Conservation (phyloP, 2,329 filamentous ascomycete genomes). For the Talaromyces funiculosus region DNA sequence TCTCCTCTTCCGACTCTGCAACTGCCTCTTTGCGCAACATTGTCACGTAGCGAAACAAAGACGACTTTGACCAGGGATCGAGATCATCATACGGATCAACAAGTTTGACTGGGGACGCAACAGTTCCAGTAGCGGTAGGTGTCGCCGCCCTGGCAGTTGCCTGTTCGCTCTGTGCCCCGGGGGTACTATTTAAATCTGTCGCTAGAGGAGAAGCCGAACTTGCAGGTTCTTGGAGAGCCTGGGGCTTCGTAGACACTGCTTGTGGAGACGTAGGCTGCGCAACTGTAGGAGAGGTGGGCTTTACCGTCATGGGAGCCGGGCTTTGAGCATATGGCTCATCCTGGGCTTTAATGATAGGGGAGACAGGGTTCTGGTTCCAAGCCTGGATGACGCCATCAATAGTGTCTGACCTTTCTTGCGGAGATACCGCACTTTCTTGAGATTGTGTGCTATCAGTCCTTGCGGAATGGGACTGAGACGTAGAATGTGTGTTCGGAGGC, state of each 20-base stretch:
- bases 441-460: slow-evolving; percentile 28
- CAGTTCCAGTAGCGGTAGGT: slow-evolving; percentile 12
- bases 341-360: slow-evolving; percentile 18
- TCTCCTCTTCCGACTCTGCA: slow-evolving; percentile 45
- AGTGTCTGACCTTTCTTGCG: slow-evolving; percentile 27
- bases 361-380: slow-evolving; percentile 34
- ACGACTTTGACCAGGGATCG: slow-evolving; percentile 54
- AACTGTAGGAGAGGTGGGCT: slow-evolving; percentile 14
- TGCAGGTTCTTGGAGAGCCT: slow-evolving; percentile 9
- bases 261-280: background rate
- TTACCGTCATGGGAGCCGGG: slow-evolving; percentile 11
- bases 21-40: slow-evolving; percentile 51
- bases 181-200: background rate
- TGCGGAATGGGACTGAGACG: slow-evolving; percentile 1
- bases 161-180: background rate
- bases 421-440: slow-evolving; percentile 22
- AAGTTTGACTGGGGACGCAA: slow-evolving; percentile 15
- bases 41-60: slow-evolving; percentile 49
- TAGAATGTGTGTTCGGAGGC: background rate
- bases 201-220: background rate
- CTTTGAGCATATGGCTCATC: slow-evolving; percentile 12
- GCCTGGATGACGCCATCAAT: slow-evolving; percentile 43
- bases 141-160: slow-evolving; percentile 6
- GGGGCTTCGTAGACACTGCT: background rate
- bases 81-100: slow-evolving; percentile 48